These are phyloP conservation scores for Microthlaspi erraticum DNA, from an alignment of 345 rosid genomes.

Conservation along the genomic window DNA sequence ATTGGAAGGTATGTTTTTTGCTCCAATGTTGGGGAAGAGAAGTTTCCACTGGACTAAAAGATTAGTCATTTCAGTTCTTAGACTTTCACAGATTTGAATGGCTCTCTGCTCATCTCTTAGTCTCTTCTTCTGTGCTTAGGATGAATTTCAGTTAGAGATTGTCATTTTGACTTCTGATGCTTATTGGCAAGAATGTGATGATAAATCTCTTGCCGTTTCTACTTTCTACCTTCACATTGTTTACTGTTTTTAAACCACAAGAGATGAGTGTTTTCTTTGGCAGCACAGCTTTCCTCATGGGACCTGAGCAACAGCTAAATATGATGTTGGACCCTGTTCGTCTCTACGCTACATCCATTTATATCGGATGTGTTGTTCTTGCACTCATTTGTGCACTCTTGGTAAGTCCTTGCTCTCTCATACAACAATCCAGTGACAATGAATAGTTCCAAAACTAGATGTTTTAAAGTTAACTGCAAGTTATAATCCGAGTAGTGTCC, in stretches of 20 bases:
- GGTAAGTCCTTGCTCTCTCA: conserved; percentile 55
- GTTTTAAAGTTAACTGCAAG: background rate
- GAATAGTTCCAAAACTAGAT: background rate
- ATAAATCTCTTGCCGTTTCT: conserved; percentile 4
- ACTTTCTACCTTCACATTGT: conserved; percentile 9
- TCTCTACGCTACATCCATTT: conserved; percentile 72
- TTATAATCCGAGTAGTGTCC: background rate
- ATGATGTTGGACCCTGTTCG: conserved; percentile 93
- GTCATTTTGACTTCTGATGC: too few relatives aligned
- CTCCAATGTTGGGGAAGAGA: background rate
- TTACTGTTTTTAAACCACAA: conserved; percentile 13
- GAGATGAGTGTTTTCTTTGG: conserved; percentile 51
- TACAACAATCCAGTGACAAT: background rate
- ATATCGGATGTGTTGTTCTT: conserved; percentile 69
- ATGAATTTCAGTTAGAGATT: background rate
- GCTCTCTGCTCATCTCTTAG: background rate
- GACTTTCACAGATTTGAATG: conserved; percentile 8
- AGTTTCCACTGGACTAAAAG: background rate
- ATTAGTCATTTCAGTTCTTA: background rate
- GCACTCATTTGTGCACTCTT: conserved; percentile 85
- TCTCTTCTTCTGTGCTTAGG: background rate
- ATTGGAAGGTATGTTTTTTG: conserved; percentile 76
- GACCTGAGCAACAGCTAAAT: conserved; percentile 70
- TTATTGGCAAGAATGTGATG: background rate
- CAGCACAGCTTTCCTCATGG: conserved; percentile 98